Percentiles rank a stretch among this genome's conserved stretches.
Evolutionary conservation across 1,139 yeast species (phyloP).

Genomic region (Wickerhamomyces sp.): DNA sequence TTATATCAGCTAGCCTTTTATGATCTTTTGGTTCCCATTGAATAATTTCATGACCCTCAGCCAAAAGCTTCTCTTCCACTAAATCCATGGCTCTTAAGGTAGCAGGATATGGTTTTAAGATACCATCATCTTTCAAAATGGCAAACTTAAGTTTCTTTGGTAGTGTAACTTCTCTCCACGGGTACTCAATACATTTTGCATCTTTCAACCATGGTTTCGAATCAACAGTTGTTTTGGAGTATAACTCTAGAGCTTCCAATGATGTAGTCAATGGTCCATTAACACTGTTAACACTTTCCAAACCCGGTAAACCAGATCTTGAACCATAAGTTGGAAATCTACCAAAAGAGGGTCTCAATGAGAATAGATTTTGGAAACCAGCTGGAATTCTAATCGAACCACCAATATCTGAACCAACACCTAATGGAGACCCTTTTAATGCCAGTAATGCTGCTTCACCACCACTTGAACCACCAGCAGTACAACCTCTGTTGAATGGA

Average conservation of each 20-base stretch:
- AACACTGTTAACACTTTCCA: conserved; percentile 50
- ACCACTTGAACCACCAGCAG: conserved; percentile 54
- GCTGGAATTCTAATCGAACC: conserved; percentile 59
- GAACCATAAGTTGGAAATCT: conserved; percentile 48
- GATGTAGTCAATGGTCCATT: conserved; percentile 57
- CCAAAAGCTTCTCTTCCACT: conserved; percentile 40
- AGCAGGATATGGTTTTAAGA: conserved; percentile 58
- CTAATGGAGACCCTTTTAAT: conserved; percentile 47
- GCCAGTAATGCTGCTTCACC: conserved; percentile 50
- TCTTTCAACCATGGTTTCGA: conserved; percentile 67
- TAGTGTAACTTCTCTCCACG: conserved; percentile 54
- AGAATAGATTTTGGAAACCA: conserved; percentile 47
- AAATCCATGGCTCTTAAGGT: conserved; percentile 46
- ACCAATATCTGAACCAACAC: conserved; percentile 63
- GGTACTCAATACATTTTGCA: conserved; percentile 47
- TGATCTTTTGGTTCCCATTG: conserved; percentile 44
- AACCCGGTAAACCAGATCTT: conserved; percentile 55
- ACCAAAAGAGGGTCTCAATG: conserved; percentile 46
- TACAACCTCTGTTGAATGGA: conserved; percentile 36
- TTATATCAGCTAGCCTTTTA: conserved; percentile 11
- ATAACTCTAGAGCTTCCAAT: conserved; percentile 59
- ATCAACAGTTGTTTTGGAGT: conserved; percentile 48
- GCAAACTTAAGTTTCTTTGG: conserved; percentile 43
- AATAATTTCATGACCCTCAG: conserved; percentile 56
- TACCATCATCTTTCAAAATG: conserved; percentile 39